These are phyloP conservation scores for Colletotrichum lini DNA, from an alignment of 2,329 filamentous ascomycete genomes.

Conservation along the genomic window DNA sequence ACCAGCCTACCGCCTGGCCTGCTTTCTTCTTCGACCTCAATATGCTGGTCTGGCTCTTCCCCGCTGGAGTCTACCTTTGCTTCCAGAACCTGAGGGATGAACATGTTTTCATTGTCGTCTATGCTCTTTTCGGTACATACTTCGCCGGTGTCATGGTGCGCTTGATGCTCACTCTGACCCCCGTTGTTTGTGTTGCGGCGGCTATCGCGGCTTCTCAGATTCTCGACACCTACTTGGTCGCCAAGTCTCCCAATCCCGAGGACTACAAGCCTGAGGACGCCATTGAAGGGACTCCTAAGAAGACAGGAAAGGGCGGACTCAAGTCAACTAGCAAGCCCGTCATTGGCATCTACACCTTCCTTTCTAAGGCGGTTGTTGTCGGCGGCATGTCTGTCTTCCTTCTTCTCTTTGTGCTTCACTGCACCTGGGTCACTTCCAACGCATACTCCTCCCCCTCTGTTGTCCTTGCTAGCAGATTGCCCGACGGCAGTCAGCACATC, in stretches of 20 bases:
- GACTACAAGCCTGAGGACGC: constrained; percentile 53
- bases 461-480: constrained; percentile 90
- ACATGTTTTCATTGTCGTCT: constrained; percentile 98
- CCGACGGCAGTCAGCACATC: constrained; percentile 96
- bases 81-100: constrained; percentile 95
- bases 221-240: constrained; percentile 85
- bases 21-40: constrained; percentile 99
- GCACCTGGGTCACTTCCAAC: constrained; percentile 99
- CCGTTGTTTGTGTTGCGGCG: constrained; percentile 94
- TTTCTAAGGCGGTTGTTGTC: constrained; percentile 86
- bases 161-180: constrained; percentile 97
- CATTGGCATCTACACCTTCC: constrained; percentile 85
- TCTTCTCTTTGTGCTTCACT: constrained; percentile 94
- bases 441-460: constrained; percentile 99
- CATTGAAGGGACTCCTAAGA: constrained; percentile 70
- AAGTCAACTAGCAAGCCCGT: constrained; percentile 80
- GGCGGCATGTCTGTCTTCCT: constrained; percentile 83
- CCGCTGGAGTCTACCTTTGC: constrained; percentile 97
- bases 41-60: constrained; percentile 99
- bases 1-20: constrained; percentile 98
- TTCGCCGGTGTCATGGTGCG: constrained; percentile 99
- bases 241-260: constrained; percentile 71
- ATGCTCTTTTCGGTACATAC: constrained; percentile 96
- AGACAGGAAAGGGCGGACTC: constrained; percentile 70
- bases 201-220: constrained; percentile 91